These are phyloP conservation scores for Allomyces macrogynus DNA, from an alignment of 192 early-diverging fungal genomes.

Conservation along the genomic window DNA sequence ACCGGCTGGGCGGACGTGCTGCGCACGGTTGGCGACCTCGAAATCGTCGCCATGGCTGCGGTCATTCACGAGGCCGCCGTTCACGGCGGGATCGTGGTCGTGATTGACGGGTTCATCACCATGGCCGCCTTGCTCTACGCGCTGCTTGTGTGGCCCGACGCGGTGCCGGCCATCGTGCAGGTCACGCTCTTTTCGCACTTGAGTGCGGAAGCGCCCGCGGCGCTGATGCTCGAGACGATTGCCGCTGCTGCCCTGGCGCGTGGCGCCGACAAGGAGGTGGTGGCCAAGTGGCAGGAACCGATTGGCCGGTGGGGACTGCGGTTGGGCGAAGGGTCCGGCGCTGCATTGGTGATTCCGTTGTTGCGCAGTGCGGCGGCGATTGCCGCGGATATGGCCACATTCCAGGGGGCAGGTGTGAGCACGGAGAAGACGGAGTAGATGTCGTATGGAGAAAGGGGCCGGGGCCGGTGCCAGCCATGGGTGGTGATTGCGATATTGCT, in stretches of 20 bases:
- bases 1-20: slow-evolving; percentile 3
- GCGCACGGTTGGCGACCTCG: slow-evolving; percentile 2
- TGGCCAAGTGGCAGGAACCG: neutral
- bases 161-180: neutral
- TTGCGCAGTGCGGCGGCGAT: slow-evolving; percentile 8
- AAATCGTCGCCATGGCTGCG: slow-evolving; percentile 9
- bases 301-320: slow-evolving; percentile 6
- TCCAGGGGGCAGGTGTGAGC: slow-evolving; percentile 11
- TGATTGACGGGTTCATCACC: slow-evolving; percentile 12
- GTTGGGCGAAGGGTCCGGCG: slow-evolving; percentile 11
- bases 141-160: slow-evolving; percentile 5
- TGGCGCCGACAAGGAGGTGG: neutral
- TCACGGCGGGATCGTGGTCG: neutral
- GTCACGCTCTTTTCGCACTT: slow-evolving; percentile 5
- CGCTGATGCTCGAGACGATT: slow-evolving; percentile 2
- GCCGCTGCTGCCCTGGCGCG: neutral
- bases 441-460: too few species aligned
- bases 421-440: too few species aligned
- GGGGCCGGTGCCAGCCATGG: too few species aligned
- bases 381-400: slow-evolving; percentile 11
- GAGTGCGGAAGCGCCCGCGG: neutral
- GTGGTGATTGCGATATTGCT: too few species aligned
- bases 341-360: slow-evolving; percentile 9
- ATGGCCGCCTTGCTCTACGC: slow-evolving; percentile 8
- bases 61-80: slow-evolving; percentile 2